Conservation (phyloP, 345 rosid species). For the Hibiscus mutabilis region DNA sequence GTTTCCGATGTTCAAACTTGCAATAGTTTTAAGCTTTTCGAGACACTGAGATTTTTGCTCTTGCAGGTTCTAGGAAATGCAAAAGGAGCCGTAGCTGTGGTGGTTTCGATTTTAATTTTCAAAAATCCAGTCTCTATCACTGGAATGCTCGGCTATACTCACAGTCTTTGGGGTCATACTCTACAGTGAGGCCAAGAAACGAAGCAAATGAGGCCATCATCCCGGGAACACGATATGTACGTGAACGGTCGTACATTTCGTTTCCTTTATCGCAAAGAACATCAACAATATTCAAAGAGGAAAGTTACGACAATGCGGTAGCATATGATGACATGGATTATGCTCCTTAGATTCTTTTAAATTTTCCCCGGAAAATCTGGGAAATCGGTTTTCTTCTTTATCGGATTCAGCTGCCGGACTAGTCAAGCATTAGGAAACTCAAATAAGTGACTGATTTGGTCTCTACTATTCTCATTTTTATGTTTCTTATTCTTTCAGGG, state of each 20-base stretch:
- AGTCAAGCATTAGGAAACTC: constrained; percentile 26
- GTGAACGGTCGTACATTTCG: neutral
- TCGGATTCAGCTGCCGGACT: constrained; percentile 36
- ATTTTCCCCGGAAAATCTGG: constrained; percentile 24
- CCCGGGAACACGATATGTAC: neutral
- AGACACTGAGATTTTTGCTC: neutral
- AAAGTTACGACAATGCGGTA: constrained; percentile 9
- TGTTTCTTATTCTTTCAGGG: constrained; percentile 36
- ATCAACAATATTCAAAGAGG: constrained; percentile 13
- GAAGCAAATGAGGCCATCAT: constrained; percentile 52
- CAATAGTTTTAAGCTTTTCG: neutral
- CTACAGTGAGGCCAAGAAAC: constrained; percentile 96
- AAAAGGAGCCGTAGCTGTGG: constrained; percentile 98
- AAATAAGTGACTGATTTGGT: constrained; percentile 33
- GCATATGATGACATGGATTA: constrained; percentile 26
- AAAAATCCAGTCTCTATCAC: constrained; percentile 92
- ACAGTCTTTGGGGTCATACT: constrained; percentile 89
- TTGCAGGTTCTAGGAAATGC: constrained; percentile 95
- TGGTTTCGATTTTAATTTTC: constrained; percentile 87
- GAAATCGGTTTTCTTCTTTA: constrained; percentile 13
- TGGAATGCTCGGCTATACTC: constrained; percentile 92
- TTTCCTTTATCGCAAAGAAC: constrained; percentile 13
- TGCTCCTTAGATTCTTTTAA: constrained; percentile 16
- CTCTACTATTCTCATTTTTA: constrained; percentile 26
- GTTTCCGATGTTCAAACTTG: no score